Conservation (phyloP, 2,329 filamentous ascomycete genomes). For the Gaeumannomyces tritici region DNA sequence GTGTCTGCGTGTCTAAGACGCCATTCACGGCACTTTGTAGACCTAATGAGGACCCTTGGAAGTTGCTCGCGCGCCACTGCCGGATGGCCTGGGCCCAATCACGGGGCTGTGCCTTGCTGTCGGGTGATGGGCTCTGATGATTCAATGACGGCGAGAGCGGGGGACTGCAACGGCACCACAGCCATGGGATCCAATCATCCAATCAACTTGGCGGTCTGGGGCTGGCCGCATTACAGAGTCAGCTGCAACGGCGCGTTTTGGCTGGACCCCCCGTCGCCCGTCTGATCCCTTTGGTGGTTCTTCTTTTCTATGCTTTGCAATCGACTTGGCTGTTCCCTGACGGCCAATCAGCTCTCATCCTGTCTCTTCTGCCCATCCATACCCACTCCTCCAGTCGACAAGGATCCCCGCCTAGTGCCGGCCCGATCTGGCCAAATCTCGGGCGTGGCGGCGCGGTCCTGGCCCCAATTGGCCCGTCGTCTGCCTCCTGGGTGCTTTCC, state of each 20-base stretch:
- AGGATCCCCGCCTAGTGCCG: not conserved
- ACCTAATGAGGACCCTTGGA: too few species aligned
- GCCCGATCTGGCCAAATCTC: not conserved
- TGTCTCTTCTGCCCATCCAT: not conserved
- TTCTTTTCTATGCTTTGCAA: not conserved
- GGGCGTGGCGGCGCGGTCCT: not conserved
- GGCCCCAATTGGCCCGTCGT: not conserved
- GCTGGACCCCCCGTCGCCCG: too few species aligned
- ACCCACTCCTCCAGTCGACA: not conserved
- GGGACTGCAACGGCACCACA: too few species aligned
- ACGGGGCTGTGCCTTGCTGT: constrained; percentile 4
- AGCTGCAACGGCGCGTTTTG: not conserved
- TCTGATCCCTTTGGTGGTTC: not conserved
- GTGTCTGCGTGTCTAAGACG: too few species aligned
- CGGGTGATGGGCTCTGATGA: not conserved
- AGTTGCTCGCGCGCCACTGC: too few species aligned
- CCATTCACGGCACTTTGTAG: too few species aligned
- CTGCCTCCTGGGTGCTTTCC: not conserved
- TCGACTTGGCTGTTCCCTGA: not conserved
- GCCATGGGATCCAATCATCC: not conserved
- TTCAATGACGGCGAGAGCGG: not conserved
- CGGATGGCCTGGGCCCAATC: not conserved
- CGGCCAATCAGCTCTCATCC: not conserved
- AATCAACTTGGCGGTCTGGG: too few species aligned
- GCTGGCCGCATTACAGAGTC: not conserved